These are phyloP conservation scores for Zalaria sp. DNA, from an alignment of 2,329 filamentous ascomycete genomes.

Conservation along the genomic window DNA sequence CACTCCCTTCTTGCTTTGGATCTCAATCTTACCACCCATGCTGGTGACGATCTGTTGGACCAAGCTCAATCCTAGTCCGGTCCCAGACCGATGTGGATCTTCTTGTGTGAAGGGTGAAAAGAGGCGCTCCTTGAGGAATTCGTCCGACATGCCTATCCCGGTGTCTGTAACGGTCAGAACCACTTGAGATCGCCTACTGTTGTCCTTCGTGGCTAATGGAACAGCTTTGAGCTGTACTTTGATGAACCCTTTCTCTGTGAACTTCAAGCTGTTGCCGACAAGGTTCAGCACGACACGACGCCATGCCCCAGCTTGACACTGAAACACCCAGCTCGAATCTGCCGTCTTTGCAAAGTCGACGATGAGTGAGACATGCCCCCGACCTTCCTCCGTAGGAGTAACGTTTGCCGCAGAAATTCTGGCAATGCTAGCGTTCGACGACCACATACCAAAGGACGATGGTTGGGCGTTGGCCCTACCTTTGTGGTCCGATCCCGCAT, in stretches of 20 bases:
- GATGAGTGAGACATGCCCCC: background rate
- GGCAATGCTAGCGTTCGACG: background rate
- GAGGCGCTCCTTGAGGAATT: slow-evolving; percentile 46
- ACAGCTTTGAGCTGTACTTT: slow-evolving; percentile 11
- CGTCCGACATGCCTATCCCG: slow-evolving; percentile 49
- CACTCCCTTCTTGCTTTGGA: slow-evolving; percentile 36
- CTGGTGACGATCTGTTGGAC: slow-evolving; percentile 45
- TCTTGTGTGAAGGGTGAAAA: slow-evolving; percentile 55
- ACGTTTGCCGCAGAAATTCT: background rate
- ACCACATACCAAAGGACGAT: background rate
- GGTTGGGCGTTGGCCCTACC: too few species aligned
- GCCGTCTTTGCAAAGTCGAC: slow-evolving; percentile 3
- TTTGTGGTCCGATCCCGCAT: slow-evolving; percentile 2
- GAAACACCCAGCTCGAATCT: slow-evolving; percentile 24
- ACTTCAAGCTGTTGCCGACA: slow-evolving; percentile 32
- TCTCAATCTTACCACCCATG: slow-evolving; percentile 44
- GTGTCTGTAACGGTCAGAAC: slow-evolving; percentile 40
- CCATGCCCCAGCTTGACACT: slow-evolving; percentile 29
- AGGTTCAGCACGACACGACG: slow-evolving; percentile 33
- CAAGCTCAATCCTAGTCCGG: slow-evolving; percentile 51
- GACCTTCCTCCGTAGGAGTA: background rate
- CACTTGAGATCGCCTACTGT: background rate
- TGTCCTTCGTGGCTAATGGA: background rate
- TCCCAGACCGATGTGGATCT: slow-evolving; percentile 43
- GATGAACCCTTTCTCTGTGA: slow-evolving; percentile 27